Percentiles rank a stretch among this genome's conserved stretches.
Conservation (phyloP, 176 grass and related monocot species). For the Ensete glaucum region DNA sequence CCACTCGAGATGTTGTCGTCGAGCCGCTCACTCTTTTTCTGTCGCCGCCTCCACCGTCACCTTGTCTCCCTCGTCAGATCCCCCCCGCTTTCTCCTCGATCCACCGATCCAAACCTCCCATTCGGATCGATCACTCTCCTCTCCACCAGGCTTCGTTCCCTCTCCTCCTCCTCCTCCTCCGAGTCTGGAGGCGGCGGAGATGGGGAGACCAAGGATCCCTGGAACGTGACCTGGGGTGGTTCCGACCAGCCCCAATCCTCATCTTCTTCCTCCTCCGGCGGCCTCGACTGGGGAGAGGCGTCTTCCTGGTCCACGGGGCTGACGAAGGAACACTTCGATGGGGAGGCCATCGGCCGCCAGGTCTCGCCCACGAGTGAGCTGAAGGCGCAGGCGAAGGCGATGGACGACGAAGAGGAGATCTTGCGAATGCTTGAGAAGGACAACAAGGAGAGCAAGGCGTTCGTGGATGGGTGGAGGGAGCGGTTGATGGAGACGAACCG, state of each 20-base stretch:
- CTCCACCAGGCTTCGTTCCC: too few relatives aligned
- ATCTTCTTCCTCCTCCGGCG: background rate
- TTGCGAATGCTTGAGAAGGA: conserved; percentile 30
- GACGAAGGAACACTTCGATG: conserved; percentile 93
- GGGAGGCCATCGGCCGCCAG: conserved; percentile 11
- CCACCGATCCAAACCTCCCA: too few relatives aligned
- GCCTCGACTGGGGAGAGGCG: conserved; percentile 48
- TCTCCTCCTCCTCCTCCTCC: too few relatives aligned
- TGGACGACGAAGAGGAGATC: conserved; percentile 59
- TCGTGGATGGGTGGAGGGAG: conserved; percentile 51
- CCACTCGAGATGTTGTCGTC: too few relatives aligned
- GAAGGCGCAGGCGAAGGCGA: conserved; percentile 22
- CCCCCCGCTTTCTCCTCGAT: too few relatives aligned
- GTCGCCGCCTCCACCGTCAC: too few relatives aligned
- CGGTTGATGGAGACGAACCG: conserved; percentile 46
- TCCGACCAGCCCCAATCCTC: conserved; percentile 4
- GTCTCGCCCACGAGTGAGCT: background rate
- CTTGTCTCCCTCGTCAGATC: too few relatives aligned
- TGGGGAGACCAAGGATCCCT: too few relatives aligned
- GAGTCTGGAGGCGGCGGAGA: too few relatives aligned
- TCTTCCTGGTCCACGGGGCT: conserved; percentile 78
- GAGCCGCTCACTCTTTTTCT: too few relatives aligned
- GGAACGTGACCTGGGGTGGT: too few relatives aligned
- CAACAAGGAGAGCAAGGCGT: conserved; percentile 35
- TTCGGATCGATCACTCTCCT: too few relatives aligned